Evolutionary conservation across 1,284 basidiomycete genomes (phyloP), one percentile per base, ranked within the genome.

Genomic region (Mycena citricolor): DNA sequence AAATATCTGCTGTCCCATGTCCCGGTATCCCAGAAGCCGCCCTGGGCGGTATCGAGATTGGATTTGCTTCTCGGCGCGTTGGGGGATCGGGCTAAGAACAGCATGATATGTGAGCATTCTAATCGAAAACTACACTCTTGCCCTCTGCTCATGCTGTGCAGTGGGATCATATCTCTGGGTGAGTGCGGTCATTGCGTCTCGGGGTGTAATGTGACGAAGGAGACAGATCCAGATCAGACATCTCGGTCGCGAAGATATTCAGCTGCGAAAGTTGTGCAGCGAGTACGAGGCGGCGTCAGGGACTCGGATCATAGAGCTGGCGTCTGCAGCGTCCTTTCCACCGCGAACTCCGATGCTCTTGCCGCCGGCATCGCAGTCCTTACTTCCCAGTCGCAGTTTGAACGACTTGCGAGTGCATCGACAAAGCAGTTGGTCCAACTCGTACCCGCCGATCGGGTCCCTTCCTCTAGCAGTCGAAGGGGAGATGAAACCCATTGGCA

Each of bases 271-370:
- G 32, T 83, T 77, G 79, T 73, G 70, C 39, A 64, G 67, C 30
- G 74, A 80, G 23, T 83, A 82, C 46, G 79, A 83, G 57, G 79
- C 81, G 46, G 60, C 74, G n/a, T 83, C 76, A 73, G 83, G 83
- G 16, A 70, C 75, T 20, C 68, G 70, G 42, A 70, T 80, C 29
- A 64, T 65, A 20, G 77, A 80, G 44, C 54, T 73, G 17, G 47
- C 49, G 8, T 42, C 46, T 7, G 47, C 50, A 20, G 28, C 21
- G 31, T 8, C 7, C 32, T n/a, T 34, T 35, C 26, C 39, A 31
- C 22, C 11, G 35, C n/a, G 30, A 23, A 38, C 21, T 30, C 32
- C 28, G 5, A 42, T 42, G 8, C 16, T 40, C 21, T 20, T 34
- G 11, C 30, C 42, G 22, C 51, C 26, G 39, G 24, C 58, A 51